Evolutionary conservation across 2,329 filamentous ascomycete genomes (phyloP).

Genomic region (Diaporthe eres): DNA sequence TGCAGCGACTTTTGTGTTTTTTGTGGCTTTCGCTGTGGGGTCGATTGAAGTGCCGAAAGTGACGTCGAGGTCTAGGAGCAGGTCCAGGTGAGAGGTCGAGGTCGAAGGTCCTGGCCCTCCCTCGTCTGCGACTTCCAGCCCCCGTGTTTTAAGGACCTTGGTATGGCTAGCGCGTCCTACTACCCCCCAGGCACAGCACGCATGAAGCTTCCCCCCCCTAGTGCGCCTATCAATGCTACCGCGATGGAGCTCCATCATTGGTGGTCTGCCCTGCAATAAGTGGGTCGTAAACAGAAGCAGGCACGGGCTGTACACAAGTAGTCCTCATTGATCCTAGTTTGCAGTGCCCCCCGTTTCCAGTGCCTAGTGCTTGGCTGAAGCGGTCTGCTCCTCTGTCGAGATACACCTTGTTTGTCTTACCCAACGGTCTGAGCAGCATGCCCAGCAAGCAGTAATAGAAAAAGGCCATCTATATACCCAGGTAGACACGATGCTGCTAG

Average conservation of each 20-base stretch:
- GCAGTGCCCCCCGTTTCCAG: conserved; percentile 2
- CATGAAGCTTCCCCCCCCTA: conserved; percentile 11
- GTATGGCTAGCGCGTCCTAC: conserved; percentile 23
- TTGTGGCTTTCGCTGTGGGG: conserved; percentile 20
- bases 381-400: background rate
- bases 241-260: conserved; percentile 20
- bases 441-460: background rate
- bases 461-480: too few species aligned
- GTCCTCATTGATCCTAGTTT: background rate
- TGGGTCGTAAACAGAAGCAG: conserved; percentile 3
- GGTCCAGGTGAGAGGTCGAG: conserved; percentile 21
- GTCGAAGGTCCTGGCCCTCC: conserved; percentile 6
- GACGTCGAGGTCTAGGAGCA: conserved; percentile 25
- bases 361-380: background rate
- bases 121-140: conserved; percentile 22
- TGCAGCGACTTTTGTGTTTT: background rate
- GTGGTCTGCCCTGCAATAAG: background rate
- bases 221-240: conserved; percentile 1
- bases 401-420: background rate
- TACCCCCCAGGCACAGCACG: conserved; percentile 8
- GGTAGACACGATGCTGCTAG: background rate
- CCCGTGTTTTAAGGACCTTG: conserved; percentile 34
- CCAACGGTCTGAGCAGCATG: background rate
- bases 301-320: background rate
- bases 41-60: conserved; percentile 17